A percentile compares a stretch with the other conserved stretches of the same genome.
Evolutionary conservation across 345 rosid genomes (phyloP).

Genomic region (Geranium brycei): DNA sequence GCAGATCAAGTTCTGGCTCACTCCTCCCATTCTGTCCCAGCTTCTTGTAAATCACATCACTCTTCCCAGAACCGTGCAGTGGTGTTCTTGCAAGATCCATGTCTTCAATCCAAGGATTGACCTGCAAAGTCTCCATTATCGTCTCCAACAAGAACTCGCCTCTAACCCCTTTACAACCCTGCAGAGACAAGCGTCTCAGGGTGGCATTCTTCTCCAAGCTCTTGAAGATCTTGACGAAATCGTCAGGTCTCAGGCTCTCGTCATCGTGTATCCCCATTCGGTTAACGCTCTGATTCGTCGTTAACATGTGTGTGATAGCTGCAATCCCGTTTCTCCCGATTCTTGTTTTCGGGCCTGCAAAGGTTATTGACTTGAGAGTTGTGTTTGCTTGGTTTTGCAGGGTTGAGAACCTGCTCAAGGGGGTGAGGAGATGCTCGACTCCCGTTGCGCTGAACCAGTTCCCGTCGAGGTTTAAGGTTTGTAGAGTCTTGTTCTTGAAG

Average conservation of each 20-base stretch:
- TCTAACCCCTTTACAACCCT: conserved; percentile 77
- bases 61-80: conserved; percentile 53
- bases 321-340: conserved; percentile 73
- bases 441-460: conserved; percentile 67
- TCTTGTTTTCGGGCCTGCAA: conserved; percentile 59
- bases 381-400: conserved; percentile 77
- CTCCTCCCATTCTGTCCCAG: conserved; percentile 56
- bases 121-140: conserved; percentile 62
- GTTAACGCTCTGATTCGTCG: conserved; percentile 56
- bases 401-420: conserved; percentile 84
- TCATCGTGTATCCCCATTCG: conserved; percentile 62
- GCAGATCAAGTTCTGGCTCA: conserved; percentile 43
- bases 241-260: conserved; percentile 61
- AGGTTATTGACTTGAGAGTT: conserved; percentile 47
- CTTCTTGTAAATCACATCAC: conserved; percentile 57
- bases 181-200: conserved; percentile 55
- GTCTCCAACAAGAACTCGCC: conserved; percentile 56
- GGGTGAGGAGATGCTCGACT: conserved; percentile 71
- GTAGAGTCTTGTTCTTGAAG: conserved; percentile 62
- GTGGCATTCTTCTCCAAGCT: conserved; percentile 65
- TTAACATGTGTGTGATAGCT: conserved; percentile 62
- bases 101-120: conserved; percentile 82
- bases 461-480: conserved; percentile 62
- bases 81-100: conserved; percentile 76
- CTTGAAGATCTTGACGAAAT: conserved; percentile 53